Percentiles rank a stretch among this genome's conserved stretches.
phyloP scores from a whole-genome alignment of 2,329 filamentous ascomycete genomes.

The Penicillium brasilianum region DNA sequence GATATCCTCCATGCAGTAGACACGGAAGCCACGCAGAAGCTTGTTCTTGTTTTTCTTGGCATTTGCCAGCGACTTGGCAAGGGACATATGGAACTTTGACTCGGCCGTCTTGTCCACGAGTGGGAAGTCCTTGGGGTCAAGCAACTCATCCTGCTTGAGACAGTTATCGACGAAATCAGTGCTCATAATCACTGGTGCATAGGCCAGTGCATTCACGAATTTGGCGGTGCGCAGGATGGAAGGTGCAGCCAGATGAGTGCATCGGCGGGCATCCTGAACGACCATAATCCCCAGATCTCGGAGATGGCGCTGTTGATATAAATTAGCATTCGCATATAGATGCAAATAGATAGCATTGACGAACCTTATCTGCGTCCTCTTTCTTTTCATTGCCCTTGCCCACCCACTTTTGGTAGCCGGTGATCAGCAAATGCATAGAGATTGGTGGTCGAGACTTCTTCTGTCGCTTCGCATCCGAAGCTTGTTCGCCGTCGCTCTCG shows the following conservation, averaged over 20 bases:
- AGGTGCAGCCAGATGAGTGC: slow-evolving; percentile 87
- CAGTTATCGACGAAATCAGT: slow-evolving; percentile 79
- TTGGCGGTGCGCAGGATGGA: slow-evolving; percentile 88
- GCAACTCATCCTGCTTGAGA: slow-evolving; percentile 69
- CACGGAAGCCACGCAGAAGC: slow-evolving; percentile 74
- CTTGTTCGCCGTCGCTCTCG: slow-evolving; percentile 57
- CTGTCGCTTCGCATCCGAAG: slow-evolving; percentile 65
- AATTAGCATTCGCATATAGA: slow-evolving; percentile 19
- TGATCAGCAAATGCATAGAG: slow-evolving; percentile 77
- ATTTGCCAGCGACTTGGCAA: slow-evolving; percentile 70
- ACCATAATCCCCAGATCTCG: slow-evolving; percentile 82
- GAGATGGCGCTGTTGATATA: slow-evolving; percentile 69
- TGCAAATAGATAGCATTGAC: slow-evolving; percentile 35
- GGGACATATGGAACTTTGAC: slow-evolving; percentile 69
- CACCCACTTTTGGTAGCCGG: slow-evolving; percentile 83
- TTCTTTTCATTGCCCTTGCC: slow-evolving; percentile 64
- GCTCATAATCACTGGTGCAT: slow-evolving; percentile 76
- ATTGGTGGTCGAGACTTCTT: slow-evolving; percentile 69
- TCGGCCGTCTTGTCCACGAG: slow-evolving; percentile 77
- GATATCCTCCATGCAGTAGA: slow-evolving; percentile 84
- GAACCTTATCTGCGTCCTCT: slow-evolving; percentile 80
- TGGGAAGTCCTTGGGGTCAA: slow-evolving; percentile 67
- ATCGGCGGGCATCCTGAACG: slow-evolving; percentile 73
- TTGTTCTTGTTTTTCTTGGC: slow-evolving; percentile 77
- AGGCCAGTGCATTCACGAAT: slow-evolving; percentile 85